Base-by-base conservation (phyloP, 345 rosid species). In the Noccaea bulbosa region DNA sequence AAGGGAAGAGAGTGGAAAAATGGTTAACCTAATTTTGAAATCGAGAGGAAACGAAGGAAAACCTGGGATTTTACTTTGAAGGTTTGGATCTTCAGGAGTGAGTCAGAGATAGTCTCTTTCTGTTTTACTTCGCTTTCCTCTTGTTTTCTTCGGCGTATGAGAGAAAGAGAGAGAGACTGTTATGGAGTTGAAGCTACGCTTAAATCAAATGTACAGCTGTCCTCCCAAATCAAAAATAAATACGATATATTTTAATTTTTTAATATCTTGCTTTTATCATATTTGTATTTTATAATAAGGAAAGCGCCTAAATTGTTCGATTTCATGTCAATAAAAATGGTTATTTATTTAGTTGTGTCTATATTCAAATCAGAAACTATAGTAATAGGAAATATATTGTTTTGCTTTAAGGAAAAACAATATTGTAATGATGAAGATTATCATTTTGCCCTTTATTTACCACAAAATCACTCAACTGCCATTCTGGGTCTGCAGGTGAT, bases 181-280 rank as follows among this genome's bases (percentile, higher is more conserved):
- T 69, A 63, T 56, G 75, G 79, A 76, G 79, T 69, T 62, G 37
- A 76, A 69, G 79, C 70, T 75, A 75, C 79, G 75, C 75, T 70
- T 63, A 58, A 70, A 75, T 62, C 45, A 70, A 48, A 70, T 76
- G 49, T 15, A 76, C 75, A 76, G 75, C 79, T 76, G 79, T 69
- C 61, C 8, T 56, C 41, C 41, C 7, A 27, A 27, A 11, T 50
- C 40, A 2, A 45, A 65, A 41, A 37, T 38, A 15, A 39, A 55
- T 43, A 41, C 15, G 44, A 27, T 11, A 16, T 33, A 5, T 14
- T 56, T 65, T 30, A 27, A 9, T 17, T 34, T 11, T 32, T 45
- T 2, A 2, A 37, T 16, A 62, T 71, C 41, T 63, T 45, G 38
- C 34, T 62, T 71, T 63, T 50, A 47, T 55, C 20, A 10, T 38